These are phyloP conservation scores for Trichoderma sp. DNA, from an alignment of 2,329 filamentous ascomycete genomes.

Conservation along the genomic window DNA sequence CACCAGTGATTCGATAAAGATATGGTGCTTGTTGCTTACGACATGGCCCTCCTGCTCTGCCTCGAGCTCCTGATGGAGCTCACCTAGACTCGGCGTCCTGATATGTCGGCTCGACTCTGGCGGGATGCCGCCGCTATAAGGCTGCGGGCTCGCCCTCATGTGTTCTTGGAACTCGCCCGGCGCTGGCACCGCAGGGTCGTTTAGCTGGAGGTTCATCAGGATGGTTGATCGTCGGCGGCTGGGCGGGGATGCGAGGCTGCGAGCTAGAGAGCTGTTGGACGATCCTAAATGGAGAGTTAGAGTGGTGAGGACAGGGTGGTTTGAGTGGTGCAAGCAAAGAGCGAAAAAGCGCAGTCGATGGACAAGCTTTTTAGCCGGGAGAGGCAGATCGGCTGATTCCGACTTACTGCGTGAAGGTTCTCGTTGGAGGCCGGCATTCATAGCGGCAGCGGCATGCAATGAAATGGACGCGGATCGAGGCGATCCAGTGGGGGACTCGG, in stretches of 20 bases:
- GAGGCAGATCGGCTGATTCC: not conserved
- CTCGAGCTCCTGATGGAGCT: conserved; percentile 77
- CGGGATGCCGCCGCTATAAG: conserved; percentile 47
- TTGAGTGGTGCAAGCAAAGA: not conserved
- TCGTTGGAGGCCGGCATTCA: conserved; percentile 74
- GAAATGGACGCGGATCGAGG: conserved; percentile 68
- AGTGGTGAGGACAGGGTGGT: not conserved
- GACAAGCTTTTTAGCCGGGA: conserved; percentile 12
- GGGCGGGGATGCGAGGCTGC: conserved; percentile 47
- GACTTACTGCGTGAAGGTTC: conserved; percentile 59
- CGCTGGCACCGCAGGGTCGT: conserved; percentile 66
- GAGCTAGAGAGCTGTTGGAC: conserved; percentile 53
- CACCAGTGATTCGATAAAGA: too few species aligned
- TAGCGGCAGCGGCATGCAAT: conserved; percentile 72
- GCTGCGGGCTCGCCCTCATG: conserved; percentile 44
- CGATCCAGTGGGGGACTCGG: conserved; percentile 59
- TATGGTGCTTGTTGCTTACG: conserved; percentile 42
- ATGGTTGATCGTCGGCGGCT: conserved; percentile 67
- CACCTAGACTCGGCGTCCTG: conserved; percentile 68
- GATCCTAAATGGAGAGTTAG: conserved; percentile 39
- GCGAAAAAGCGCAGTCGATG: not conserved
- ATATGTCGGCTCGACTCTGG: conserved; percentile 62
- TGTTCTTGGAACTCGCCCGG: conserved; percentile 64
- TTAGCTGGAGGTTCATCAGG: conserved; percentile 72
- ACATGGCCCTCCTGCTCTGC: conserved; percentile 79